phyloP scores from a whole-genome alignment of 768 basidiomycete genomes.

The Thelephora aurantiotincta region DNA sequence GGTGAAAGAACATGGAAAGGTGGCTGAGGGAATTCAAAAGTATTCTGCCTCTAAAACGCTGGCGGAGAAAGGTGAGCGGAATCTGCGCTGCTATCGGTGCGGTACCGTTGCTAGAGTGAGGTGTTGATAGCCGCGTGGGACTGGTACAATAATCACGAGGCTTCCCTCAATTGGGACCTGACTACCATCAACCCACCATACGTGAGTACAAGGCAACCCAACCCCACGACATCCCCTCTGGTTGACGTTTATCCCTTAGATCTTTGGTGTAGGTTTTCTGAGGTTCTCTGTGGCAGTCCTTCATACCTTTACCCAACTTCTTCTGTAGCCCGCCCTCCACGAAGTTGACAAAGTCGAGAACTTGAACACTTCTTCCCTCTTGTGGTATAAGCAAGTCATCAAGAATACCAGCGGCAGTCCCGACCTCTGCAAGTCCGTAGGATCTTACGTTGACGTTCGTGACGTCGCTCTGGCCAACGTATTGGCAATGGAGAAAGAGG shows the following conservation, averaged over 20 bases:
- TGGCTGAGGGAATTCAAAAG: conserved; percentile 23
- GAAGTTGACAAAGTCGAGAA: conserved; percentile 19
- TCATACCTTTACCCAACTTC: neutral
- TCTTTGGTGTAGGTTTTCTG: conserved; percentile 4
- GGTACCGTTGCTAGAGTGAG: conserved; percentile 4
- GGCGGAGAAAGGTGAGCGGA: conserved; percentile 33
- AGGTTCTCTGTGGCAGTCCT: neutral
- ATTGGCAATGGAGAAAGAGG: conserved; percentile 15
- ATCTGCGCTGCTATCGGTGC: neutral
- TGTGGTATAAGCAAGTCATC: conserved; percentile 13
- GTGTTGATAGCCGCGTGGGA: conserved; percentile 30
- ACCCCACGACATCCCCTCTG: neutral
- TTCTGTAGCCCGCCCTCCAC: conserved; percentile 16
- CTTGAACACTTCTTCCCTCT: conserved; percentile 21
- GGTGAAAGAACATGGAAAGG: conserved; percentile 33
- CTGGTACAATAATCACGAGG: conserved; percentile 28
- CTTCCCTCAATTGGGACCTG: conserved; percentile 33
- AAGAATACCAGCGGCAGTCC: conserved; percentile 4
- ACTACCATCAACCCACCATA: conserved; percentile 40
- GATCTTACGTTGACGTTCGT: conserved; percentile 21
- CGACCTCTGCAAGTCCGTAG: neutral
- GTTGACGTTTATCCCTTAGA: neutral
- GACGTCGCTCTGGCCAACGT: conserved; percentile 20
- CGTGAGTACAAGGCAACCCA: conserved; percentile 13
- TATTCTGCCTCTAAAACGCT: conserved; percentile 47